Percentiles rank a stretch among this genome's conserved stretches.
Evolutionary conservation across 495 filamentous ascomycete species (phyloP).

Genomic region (Podospora bellae-mahoneyi): DNA sequence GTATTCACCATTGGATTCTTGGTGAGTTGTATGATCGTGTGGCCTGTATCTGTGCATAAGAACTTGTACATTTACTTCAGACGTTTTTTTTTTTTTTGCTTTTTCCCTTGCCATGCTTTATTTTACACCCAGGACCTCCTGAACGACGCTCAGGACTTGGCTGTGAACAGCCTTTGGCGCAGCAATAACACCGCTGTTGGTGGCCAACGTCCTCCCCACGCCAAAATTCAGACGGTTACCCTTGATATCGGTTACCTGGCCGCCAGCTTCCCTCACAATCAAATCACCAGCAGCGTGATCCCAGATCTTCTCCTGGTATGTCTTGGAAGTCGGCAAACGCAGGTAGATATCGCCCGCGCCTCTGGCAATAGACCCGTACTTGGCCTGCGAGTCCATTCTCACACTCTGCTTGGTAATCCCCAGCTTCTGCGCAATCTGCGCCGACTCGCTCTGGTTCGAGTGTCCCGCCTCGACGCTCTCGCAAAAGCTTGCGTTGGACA

Average conservation of each 20-base stretch:
- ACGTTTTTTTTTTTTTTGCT: not conserved
- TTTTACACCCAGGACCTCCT: constrained; percentile 61
- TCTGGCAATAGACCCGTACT: constrained; percentile 93
- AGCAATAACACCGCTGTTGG: constrained; percentile 91
- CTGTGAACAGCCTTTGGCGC: constrained; percentile 71
- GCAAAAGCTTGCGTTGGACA: constrained; percentile 81
- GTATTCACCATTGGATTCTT: constrained; percentile 4
- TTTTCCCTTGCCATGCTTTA: constrained; percentile 14
- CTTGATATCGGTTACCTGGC: constrained; percentile 80
- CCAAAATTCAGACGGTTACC: constrained; percentile 81
- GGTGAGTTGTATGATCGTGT: not conserved
- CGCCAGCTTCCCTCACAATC: constrained; percentile 91
- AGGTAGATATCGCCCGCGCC: constrained; percentile 95
- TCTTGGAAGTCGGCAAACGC: constrained; percentile 73
- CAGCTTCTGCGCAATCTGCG: constrained; percentile 74
- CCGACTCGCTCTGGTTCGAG: constrained; percentile 81
- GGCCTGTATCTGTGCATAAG: constrained; percentile 16
- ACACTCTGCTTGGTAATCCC: constrained; percentile 84
- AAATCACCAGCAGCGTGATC: constrained; percentile 97
- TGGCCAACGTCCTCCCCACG: constrained; percentile 76
- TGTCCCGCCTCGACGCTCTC: constrained; percentile 92
- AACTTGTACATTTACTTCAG: constrained; percentile 3
- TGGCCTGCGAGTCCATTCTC: constrained; percentile 94
- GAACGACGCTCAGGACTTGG: constrained; percentile 76
- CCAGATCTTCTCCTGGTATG: constrained; percentile 99